Evolutionary conservation across 1,284 basidiomycete genomes (phyloP), one percentile per base, ranked within the genome.

Genomic region (Ustilago vetiveriae): DNA sequence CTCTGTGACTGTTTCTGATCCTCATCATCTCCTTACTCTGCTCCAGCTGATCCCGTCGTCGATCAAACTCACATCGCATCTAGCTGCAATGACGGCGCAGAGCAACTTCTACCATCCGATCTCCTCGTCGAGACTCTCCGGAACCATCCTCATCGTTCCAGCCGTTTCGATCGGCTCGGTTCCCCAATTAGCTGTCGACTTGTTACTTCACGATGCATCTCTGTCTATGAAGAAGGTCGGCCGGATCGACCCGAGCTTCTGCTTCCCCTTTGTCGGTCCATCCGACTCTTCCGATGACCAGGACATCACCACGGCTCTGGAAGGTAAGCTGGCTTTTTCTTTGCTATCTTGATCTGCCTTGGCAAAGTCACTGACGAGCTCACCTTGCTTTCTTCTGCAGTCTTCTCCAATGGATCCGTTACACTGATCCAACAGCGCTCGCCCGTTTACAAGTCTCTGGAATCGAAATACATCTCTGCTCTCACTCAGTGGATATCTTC

Each of bases 111-210:
- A 55, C 47, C 59, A 42, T 6, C 47, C 51, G 4, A 11, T 48
- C 37, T 16, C 23, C 8, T 10, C 32, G 16, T 0, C 38, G 21
- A 41, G 33, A 6, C 54, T 78, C 13, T 11, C 29, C 3, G 74
- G 65, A 2, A 48, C 67, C 16, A 76, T 69, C 7, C 66, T 80
- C 24, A 9, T 80, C 45, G 41, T 80, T 1, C 78, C 78, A 0
- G 59, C 63, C 10, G 63, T 78, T 0, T 75, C 72, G n/a, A 66
- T 77, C 32, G 78, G 74, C 16, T 78, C 71, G 6, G 75, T 76
- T 0, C 73, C 76, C 0, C 76, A 78, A 50, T 63, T 80, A 0
- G 53, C 75, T 2, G 44, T 77, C 29, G 78, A 80, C 56, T 51
- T 80, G 14, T 51, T 80, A n/a, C 44, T 80, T 3, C 59, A 75